Evolutionary conservation across 176 grass and related monocot species (phyloP).

Genomic region (Zea luxurians): DNA sequence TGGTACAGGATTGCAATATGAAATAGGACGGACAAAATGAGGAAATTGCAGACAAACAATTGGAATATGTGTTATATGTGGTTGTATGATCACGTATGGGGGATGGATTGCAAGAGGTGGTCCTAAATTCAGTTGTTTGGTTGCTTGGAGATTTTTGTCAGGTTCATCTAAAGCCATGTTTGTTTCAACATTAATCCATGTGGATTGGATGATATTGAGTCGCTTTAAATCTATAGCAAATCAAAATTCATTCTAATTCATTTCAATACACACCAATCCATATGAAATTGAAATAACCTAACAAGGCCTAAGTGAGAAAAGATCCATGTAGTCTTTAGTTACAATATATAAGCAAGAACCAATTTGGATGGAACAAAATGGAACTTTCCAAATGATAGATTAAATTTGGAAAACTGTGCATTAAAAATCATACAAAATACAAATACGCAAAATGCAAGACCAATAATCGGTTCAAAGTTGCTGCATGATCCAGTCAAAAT

Average conservation of each 20-base stretch:
- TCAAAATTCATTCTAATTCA: too few relatives aligned
- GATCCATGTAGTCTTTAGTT: too few relatives aligned
- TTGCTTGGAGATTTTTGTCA: neutral
- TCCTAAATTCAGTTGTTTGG: neutral
- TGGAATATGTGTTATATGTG: slow-evolving; percentile 16
- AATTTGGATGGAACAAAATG: neutral
- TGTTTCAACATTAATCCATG: too few relatives aligned
- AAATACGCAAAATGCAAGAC: slow-evolving; percentile 7
- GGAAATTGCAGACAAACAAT: slow-evolving; percentile 10
- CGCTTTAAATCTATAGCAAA: too few relatives aligned
- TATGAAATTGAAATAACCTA: too few relatives aligned
- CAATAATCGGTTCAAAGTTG: neutral
- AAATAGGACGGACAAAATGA: slow-evolving; percentile 26
- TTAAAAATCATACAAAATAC: neutral
- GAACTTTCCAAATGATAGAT: neutral
- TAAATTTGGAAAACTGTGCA: neutral
- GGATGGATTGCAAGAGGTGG: neutral
- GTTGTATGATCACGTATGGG: neutral
- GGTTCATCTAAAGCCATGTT: neutral
- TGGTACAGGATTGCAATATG: slow-evolving; percentile 3
- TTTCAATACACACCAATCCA: too few relatives aligned
- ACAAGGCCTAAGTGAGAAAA: too few relatives aligned
- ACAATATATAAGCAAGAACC: neutral
- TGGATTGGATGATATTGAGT: too few relatives aligned
- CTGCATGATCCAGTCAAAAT: slow-evolving; percentile 33